Percentiles rank a stretch among this genome's conserved stretches.
phyloP scores from a whole-genome alignment of 108 stramenopile species.

The Pseudonitzschia pungens region DNA sequence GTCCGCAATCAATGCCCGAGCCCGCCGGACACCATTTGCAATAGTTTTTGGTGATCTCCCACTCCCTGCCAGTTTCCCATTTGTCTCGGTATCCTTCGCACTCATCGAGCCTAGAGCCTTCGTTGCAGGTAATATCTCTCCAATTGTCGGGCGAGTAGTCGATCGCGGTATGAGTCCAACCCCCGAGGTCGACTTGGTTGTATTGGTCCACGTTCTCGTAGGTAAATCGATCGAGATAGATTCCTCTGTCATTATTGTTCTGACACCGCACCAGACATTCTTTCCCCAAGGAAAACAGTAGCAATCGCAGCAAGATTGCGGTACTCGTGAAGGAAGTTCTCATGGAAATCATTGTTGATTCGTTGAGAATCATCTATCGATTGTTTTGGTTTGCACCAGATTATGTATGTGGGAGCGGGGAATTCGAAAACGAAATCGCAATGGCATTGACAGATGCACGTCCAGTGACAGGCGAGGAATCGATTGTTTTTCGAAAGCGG shows the following conservation, averaged over 20 bases:
- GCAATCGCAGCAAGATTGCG: background rate
- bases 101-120: constrained; percentile 20
- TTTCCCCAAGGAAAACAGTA: background rate
- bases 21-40: constrained; percentile 46
- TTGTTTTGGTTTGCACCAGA: background rate
- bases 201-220: background rate
- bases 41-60: constrained; percentile 27
- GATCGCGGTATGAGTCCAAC: constrained; percentile 13
- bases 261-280: background rate
- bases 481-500: no score
- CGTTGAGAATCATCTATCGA: background rate
- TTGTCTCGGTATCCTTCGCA: constrained; percentile 34
- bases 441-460: no score
- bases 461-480: no score
- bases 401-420: background rate
- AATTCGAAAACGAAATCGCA: background rate
- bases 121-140: constrained; percentile 23
- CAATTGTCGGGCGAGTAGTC: constrained; percentile 29
- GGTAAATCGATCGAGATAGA: constrained; percentile 18
- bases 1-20: constrained; percentile 27
- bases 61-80: constrained; percentile 27
- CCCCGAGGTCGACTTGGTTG: background rate
- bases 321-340: background rate
- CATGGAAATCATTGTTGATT: background rate
- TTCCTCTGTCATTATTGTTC: background rate